Percentiles rank a stretch among this genome's conserved stretches.
These are phyloP conservation scores for Candida maris DNA, from an alignment of 805 yeast species.

Conservation along the genomic window DNA sequence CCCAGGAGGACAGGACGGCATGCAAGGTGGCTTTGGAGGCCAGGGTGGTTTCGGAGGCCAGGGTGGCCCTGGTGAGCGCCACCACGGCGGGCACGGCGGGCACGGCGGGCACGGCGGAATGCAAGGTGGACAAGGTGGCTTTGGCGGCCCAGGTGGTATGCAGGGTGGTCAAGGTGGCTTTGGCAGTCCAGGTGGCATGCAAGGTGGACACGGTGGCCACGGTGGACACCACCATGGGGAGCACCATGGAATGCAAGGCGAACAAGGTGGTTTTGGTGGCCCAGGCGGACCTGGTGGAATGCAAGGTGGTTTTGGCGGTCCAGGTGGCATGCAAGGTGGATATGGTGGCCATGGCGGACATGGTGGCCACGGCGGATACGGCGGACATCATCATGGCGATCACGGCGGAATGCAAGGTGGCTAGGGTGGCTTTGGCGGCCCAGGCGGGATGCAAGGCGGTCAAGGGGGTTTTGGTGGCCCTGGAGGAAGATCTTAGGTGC, in stretches of 20 bases:
- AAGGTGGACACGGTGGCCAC: too few species aligned
- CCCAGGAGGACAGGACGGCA: constrained; percentile 9
- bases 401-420: constrained; percentile 4
- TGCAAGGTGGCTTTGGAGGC: constrained; percentile 12
- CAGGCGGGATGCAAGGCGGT: not conserved
- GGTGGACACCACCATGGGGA: constrained; percentile 6
- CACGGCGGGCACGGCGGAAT: constrained; percentile 9
- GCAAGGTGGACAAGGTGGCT: not conserved
- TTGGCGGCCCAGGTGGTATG: not conserved
- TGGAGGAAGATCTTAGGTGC: not conserved
- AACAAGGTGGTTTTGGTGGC: too few species aligned
- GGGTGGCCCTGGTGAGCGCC: too few species aligned
- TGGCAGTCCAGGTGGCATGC: not conserved
- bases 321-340: too few species aligned
- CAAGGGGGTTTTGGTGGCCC: not conserved
- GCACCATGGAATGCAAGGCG: constrained; percentile 6
- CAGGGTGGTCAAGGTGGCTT: not conserved
- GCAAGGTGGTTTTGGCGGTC: constrained; percentile 12
- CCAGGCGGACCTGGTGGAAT: constrained; percentile 10
- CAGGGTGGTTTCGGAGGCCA: too few species aligned
- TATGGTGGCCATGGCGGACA: too few species aligned
- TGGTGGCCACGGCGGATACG: constrained; percentile 4
- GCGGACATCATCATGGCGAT: constrained; percentile 5
- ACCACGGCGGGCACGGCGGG: constrained; percentile 4
- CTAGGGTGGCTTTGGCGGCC: not conserved